A percentile compares a stretch with the other conserved stretches of the same genome.
phyloP scores from a whole-genome alignment of 2,329 filamentous ascomycete genomes.

The Colletotrichum spinosum region DNA sequence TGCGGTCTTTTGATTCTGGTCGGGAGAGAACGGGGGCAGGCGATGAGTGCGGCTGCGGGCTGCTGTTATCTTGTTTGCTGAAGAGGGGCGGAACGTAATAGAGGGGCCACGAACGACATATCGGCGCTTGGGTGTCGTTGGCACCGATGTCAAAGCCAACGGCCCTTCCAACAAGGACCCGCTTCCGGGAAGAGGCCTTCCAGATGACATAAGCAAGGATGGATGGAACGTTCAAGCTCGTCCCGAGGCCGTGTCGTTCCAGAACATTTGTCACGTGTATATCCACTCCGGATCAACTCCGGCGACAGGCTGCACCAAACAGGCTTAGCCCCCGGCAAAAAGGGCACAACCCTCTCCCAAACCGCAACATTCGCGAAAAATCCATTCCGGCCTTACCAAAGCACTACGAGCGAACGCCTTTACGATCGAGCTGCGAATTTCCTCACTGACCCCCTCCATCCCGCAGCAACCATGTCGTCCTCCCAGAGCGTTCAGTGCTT shows the following conservation, averaged over 20 bases:
- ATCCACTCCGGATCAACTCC: slow-evolving; percentile 14
- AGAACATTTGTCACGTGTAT: slow-evolving; percentile 24
- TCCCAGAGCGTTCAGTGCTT: slow-evolving; percentile 94
- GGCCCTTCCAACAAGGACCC: slow-evolving; percentile 3
- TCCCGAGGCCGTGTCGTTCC: background rate
- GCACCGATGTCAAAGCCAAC: slow-evolving; percentile 13
- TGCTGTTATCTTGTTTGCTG: background rate
- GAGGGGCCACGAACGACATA: slow-evolving; percentile 16
- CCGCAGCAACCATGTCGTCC: slow-evolving; percentile 76
- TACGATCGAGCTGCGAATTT: slow-evolving; percentile 35
- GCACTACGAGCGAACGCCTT: slow-evolving; percentile 12
- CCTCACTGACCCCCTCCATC: slow-evolving; percentile 34
- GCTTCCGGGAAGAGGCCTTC: background rate
- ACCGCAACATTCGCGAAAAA: slow-evolving; percentile 28
- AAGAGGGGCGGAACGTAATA: slow-evolving; percentile 21
- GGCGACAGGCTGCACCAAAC: slow-evolving; percentile 2
- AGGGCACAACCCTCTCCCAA: slow-evolving; percentile 23
- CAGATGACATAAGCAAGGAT: slow-evolving; percentile 30
- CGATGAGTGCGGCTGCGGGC: too few species aligned
- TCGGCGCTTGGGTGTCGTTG: slow-evolving; percentile 15
- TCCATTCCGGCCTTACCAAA: background rate
- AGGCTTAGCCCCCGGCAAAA: slow-evolving; percentile 18
- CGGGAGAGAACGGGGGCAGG: background rate
- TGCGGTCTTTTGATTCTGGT: background rate
- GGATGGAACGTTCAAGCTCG: background rate